A percentile compares a stretch with the other conserved stretches of the same genome.
Evolutionary conservation across 352 stramenopile species (phyloP).

Genomic region (Hyaloperonospora brassicae): DNA sequence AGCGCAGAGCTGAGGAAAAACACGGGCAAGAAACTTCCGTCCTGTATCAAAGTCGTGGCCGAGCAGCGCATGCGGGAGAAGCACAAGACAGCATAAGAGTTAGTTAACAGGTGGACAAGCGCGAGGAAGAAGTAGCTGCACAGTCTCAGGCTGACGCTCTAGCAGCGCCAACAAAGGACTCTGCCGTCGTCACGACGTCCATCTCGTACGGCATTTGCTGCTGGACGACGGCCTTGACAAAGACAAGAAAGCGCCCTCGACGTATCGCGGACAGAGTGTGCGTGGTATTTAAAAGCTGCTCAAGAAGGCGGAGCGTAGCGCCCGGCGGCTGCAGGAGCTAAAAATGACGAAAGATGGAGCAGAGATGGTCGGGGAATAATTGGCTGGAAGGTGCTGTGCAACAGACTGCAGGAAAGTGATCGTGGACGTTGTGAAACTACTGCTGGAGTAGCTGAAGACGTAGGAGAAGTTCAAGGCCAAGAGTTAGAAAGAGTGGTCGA

Average conservation of each 20-base stretch:
- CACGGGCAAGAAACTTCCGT: conserved; percentile 46
- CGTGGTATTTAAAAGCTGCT: conserved; percentile 70
- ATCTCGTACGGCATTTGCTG: conserved; percentile 76
- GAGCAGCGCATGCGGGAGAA: conserved; percentile 29
- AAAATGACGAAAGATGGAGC: no score
- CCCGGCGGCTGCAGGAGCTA: no score
- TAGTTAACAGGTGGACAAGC: conserved; percentile 35
- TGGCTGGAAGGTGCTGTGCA: conserved; percentile 68
- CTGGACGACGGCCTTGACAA: conserved; percentile 49
- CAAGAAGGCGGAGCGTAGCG: conserved; percentile 75
- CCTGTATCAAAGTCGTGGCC: conserved; percentile 16
- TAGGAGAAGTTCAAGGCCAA: conserved; percentile 79
- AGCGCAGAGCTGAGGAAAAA: conserved; percentile 64
- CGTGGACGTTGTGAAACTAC: conserved; percentile 69
- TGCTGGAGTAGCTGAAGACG: conserved; percentile 76
- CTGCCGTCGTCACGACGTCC: conserved; percentile 19
- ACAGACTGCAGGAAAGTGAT: conserved; percentile 55
- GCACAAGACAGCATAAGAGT: conserved; percentile 45
- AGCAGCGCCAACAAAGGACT: conserved; percentile 8
- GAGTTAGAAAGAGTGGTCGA: conserved; percentile 73
- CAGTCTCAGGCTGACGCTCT: conserved; percentile 14
- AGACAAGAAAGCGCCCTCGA: conserved; percentile 52
- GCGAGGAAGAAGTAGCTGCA: conserved; percentile 31
- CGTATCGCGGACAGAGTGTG: conserved; percentile 58
- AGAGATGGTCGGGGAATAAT: no score